Base-by-base conservation (phyloP, 345 rosid genomes). In the Euphorbia tirucalli region DNA sequence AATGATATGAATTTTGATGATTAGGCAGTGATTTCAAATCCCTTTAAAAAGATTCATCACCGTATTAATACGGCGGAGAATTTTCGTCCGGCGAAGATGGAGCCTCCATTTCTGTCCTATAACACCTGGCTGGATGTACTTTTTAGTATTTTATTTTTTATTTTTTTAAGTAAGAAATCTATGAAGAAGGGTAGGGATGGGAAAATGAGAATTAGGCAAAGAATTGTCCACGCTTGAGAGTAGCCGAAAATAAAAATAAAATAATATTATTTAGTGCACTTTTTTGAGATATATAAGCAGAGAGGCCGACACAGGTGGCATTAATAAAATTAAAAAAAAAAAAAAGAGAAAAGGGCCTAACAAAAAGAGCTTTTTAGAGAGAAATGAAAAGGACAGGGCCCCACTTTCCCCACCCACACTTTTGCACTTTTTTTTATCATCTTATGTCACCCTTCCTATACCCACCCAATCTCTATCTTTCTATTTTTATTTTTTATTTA, bases 391-490 rank as follows among this genome's bases (percentile, higher is more conserved):
- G 77, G 78, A 75, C 54, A 21, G 79, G 90, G 88, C 30, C 96
- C 90, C 92, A 77, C 85, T 30, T 71, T 3, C 35, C 68, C 74
- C 80, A 72, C 88, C 55, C 28, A 55, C 60, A 78, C 15, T 7
- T 8, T 9, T 43, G 48, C 16, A 1, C 71, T 41, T 43, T 66
- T 84, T 83, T 88, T 84, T 82, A 77, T 79, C 81, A 75, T 78
- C 85, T 83, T 77, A 74, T 77, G 90, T 85, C 91, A 80, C 71
- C 50, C 69, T 82, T 57, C 28, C 52, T 16, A 22, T 87, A 81
- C 82, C 89, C 82, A 84, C 79, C 81, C 87, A 79, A 77, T 82
- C 56, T 77, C 85, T 83, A 79, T 89, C 90, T 70, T 7, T 28
- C 43, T 25, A 50, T 52, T 49, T 27, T 10, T 16, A 27, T 57